Conservation (phyloP, 768 basidiomycete genomes). For the Boletellus ananas region DNA sequence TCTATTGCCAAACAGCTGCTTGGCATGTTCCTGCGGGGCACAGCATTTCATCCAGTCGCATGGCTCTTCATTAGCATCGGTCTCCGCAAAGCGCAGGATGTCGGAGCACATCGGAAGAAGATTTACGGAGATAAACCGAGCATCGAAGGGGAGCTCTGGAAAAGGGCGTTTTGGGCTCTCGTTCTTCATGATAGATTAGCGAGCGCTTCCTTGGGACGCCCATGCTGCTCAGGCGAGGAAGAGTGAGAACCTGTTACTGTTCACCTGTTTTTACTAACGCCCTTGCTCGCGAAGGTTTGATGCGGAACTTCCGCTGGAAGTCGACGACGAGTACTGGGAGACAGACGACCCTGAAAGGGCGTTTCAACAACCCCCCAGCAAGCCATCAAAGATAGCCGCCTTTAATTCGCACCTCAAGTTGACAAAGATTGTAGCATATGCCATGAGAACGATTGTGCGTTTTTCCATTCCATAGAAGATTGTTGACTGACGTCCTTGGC, state of each 20-base stretch:
- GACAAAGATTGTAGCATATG: slow-evolving; percentile 66
- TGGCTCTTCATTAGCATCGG: slow-evolving; percentile 57
- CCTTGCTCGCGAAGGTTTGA: slow-evolving; percentile 62
- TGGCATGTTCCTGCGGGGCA: slow-evolving; percentile 52
- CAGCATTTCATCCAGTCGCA: slow-evolving; percentile 43
- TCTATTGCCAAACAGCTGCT: slow-evolving; percentile 37
- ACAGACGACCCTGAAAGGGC: slow-evolving; percentile 41
- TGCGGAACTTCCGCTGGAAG: slow-evolving; percentile 73
- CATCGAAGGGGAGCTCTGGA: slow-evolving; percentile 69
- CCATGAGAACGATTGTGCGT: slow-evolving; percentile 63
- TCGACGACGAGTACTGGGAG: slow-evolving; percentile 82
- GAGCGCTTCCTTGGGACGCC: slow-evolving; percentile 51
- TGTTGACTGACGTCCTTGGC: slow-evolving; percentile 4
- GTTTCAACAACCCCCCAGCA: slow-evolving; percentile 65
- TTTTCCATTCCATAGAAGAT: slow-evolving; percentile 2
- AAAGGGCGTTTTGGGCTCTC: slow-evolving; percentile 74
- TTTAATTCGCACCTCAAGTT: slow-evolving; percentile 67
- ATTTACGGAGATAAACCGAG: slow-evolving; percentile 46
- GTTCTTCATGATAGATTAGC: slow-evolving; percentile 56
- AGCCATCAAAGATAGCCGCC: slow-evolving; percentile 52
- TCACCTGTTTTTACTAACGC: slow-evolving; percentile 3
- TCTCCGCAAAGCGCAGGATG: slow-evolving; percentile 64
- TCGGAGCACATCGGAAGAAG: slow-evolving; percentile 70
- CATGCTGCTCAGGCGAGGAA: slow-evolving; percentile 57
- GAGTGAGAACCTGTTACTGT: slow-evolving; percentile 45